phyloP scores from a whole-genome alignment of 345 rosid species.

The Rubroshorea leprosula region DNA sequence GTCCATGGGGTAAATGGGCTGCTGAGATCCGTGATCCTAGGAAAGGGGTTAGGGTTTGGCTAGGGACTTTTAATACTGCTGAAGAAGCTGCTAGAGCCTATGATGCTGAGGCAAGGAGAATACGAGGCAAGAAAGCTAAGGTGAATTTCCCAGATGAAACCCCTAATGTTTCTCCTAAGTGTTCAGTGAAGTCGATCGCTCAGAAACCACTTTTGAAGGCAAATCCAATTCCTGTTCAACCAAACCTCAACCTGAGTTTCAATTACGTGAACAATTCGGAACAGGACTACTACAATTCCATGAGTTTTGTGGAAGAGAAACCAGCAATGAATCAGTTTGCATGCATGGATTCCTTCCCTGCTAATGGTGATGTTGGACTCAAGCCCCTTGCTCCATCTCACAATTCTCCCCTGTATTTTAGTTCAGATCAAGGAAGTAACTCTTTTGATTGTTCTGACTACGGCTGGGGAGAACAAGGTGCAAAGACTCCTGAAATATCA shows the following conservation, averaged over 20 bases:
- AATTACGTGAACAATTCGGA: conserved; percentile 33
- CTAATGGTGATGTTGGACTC: conserved; percentile 22
- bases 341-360: conserved; percentile 24
- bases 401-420: conserved; percentile 41
- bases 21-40: conserved; percentile 97
- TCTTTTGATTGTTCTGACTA: conserved; percentile 77
- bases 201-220: conserved; percentile 35
- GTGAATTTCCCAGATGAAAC: conserved; percentile 65
- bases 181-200: conserved; percentile 35
- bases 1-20: conserved; percentile 99
- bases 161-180: conserved; percentile 31
- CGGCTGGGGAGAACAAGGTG: conserved; percentile 64
- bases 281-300: conserved; percentile 37
- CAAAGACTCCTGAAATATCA: conserved; percentile 78
- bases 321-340: conserved; percentile 49
- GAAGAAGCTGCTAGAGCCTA: conserved; percentile 98
- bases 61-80: conserved; percentile 92
- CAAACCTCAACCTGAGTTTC: conserved; percentile 33
- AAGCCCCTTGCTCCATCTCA: conserved; percentile 24
- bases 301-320: conserved; percentile 64
- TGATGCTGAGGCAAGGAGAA: conserved; percentile 70
- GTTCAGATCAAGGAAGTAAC: conserved; percentile 87
- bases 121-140: conserved; percentile 75
- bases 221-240: conserved; percentile 27
- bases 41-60: conserved; percentile 91